phyloP scores from a whole-genome alignment of 768 basidiomycete genomes.

The Suillus ampliporus region DNA sequence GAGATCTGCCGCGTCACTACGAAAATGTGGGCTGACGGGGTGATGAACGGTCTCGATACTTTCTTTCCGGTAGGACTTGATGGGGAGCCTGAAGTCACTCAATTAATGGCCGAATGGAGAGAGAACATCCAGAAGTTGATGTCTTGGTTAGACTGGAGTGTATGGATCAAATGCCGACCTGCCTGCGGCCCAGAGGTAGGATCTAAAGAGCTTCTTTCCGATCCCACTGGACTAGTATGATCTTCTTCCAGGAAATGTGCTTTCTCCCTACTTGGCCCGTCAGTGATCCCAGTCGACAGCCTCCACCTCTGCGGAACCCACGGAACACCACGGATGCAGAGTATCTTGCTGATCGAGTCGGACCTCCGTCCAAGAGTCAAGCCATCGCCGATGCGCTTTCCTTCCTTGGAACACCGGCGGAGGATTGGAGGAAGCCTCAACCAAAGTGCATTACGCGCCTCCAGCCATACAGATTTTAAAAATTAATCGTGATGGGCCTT shows the following conservation, averaged over 20 bases:
- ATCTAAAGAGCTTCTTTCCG: neutral
- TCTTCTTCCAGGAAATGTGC: conserved; percentile 26
- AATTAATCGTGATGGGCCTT: too few species aligned
- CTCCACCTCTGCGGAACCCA: too few species aligned
- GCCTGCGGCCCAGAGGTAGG: conserved; percentile 51
- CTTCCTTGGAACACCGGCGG: neutral
- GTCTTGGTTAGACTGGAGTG: conserved; percentile 57
- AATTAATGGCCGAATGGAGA: conserved; percentile 39
- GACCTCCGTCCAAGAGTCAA: neutral
- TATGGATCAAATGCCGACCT: conserved; percentile 54
- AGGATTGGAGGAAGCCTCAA: conserved; percentile 7
- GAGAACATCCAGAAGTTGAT: conserved; percentile 43
- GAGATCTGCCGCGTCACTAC: conserved; percentile 55
- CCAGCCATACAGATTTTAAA: neutral
- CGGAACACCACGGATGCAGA: too few species aligned
- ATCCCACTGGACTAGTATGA: neutral
- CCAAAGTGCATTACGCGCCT: conserved; percentile 9
- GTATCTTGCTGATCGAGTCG: neutral
- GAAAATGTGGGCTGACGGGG: conserved; percentile 52
- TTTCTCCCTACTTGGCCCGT: conserved; percentile 29
- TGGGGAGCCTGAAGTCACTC: conserved; percentile 1
- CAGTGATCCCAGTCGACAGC: neutral
- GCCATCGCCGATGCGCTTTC: neutral
- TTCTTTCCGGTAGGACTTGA: conserved; percentile 10
- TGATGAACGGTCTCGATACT: conserved; percentile 23